Base-by-base conservation (phyloP, 2,329 filamentous ascomycete species). In the Calonectria ilicicola region DNA sequence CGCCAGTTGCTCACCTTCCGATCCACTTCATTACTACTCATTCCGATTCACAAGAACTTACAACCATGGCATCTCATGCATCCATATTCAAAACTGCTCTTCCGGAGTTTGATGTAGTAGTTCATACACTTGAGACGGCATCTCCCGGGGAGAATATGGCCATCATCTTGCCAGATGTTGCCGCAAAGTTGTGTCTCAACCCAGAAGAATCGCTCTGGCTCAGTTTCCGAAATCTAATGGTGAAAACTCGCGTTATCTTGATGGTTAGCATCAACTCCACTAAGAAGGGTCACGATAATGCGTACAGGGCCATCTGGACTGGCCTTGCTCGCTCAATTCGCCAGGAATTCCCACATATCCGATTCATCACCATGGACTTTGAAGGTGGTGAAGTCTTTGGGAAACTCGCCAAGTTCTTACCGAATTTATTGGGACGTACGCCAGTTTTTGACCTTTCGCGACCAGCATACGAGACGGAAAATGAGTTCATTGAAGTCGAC, bases 331-430 rank as follows among this genome's bases (percentile, higher is more conserved):
- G 51, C 2, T 58, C 51, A 21, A 8, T 58, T 38, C 51, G 51
- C 5, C 51, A 23, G 9, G 51, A 58, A 14, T 58, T 58, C n/a
- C 32, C 51, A 3, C 51, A 58, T 17, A 17, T 38, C 9, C 51
- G 51, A 58, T 58, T 58, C 32, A 58, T 58, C 29, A 58, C 51
- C n/a, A 58, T 58, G 51, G 51, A 58, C 19, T 58, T 58, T 17
- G n/a, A 21, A 15, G n/a, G 23, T 12, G 51, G 51, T 3, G 21
- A 58, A 9, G 38, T 58, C 2, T 58, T 58, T 15, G 51, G 32
- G 5, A 58, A 58, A n/a, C 29, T 58, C 2, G 12, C 51, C 12
- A 21, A 17, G 6, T 17, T 23, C 19, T 9, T 58, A 12, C 51
- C 51, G 1, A 38, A 21, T 21, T 38, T 58, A 12, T 9, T 58